phyloP scores from a whole-genome alignment of 768 basidiomycete species.

The Pholiota conissans region DNA sequence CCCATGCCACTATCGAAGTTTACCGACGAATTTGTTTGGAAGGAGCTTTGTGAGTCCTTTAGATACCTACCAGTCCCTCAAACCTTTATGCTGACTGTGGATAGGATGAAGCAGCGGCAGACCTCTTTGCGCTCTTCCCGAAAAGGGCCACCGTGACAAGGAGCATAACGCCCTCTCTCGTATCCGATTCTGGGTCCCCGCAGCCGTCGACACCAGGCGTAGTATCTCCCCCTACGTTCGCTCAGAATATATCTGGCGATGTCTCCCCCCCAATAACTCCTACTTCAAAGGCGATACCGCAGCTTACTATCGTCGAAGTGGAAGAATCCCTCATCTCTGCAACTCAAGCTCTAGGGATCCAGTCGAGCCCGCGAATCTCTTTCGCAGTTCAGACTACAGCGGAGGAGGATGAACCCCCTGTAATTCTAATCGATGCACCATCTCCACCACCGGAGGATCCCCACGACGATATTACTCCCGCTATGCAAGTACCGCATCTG shows the following conservation, averaged over 20 bases:
- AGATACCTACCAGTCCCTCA: no score
- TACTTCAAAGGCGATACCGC: background rate
- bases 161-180: slow-evolving; percentile 8
- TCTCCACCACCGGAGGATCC: background rate
- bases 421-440: background rate
- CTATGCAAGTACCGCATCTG: background rate
- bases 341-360: background rate
- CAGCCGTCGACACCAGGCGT: slow-evolving; percentile 5
- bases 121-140: background rate
- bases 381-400: no score
- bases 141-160: background rate
- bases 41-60: slow-evolving; percentile 10
- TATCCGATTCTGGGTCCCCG: slow-evolving; percentile 2
- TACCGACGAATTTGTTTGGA: slow-evolving; percentile 5
- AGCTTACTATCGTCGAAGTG: background rate
- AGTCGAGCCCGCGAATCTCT: background rate
- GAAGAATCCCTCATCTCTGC: background rate
- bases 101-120: slow-evolving; percentile 11
- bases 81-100: no score
- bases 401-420: background rate
- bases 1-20: background rate
- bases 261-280: background rate
- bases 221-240: background rate
- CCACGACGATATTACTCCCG: background rate
- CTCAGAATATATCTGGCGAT: background rate